phyloP scores from a whole-genome alignment of 352 stramenopile genomes.

The Thalassiosira mediterranea region DNA sequence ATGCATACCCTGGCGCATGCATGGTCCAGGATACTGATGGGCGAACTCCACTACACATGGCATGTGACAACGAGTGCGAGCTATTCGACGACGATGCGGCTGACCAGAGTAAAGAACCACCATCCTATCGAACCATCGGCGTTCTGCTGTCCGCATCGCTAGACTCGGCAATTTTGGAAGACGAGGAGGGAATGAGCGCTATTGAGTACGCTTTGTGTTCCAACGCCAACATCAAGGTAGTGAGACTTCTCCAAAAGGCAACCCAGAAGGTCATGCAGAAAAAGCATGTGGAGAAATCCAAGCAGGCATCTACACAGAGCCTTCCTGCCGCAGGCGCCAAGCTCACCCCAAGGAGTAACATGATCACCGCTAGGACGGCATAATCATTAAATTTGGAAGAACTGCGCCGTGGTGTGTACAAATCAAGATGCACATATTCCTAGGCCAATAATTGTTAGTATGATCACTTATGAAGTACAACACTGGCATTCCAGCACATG shows the following conservation, averaged over 20 bases:
- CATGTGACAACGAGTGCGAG: constrained; percentile 33
- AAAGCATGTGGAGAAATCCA: too few species aligned
- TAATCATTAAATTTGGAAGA: too few species aligned
- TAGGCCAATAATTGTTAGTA: too few species aligned
- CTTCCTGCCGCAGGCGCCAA: too few species aligned
- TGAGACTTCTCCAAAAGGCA: constrained; percentile 20
- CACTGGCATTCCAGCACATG: too few species aligned
- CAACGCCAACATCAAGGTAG: constrained; percentile 6
- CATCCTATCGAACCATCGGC: constrained; percentile 12
- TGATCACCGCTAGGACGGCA: too few species aligned
- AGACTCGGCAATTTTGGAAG: constrained; percentile 18
- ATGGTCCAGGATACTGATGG: constrained; percentile 41
- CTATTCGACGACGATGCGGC: constrained; percentile 32
- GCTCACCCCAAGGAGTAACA: too few species aligned
- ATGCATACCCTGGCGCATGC: constrained; percentile 38
- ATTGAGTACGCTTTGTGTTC: constrained; percentile 40
- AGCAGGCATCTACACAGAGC: too few species aligned
- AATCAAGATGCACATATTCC: too few species aligned
- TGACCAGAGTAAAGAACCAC: background rate
- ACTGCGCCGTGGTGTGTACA: too few species aligned
- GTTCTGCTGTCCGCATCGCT: constrained; percentile 12
- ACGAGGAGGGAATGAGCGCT: constrained; percentile 32
- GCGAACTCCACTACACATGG: constrained; percentile 30
- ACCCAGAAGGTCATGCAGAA: constrained; percentile 11
- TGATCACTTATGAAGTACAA: too few species aligned